phyloP scores from a whole-genome alignment of 2,329 filamentous ascomycete genomes.

The Fusarium continuum region DNA sequence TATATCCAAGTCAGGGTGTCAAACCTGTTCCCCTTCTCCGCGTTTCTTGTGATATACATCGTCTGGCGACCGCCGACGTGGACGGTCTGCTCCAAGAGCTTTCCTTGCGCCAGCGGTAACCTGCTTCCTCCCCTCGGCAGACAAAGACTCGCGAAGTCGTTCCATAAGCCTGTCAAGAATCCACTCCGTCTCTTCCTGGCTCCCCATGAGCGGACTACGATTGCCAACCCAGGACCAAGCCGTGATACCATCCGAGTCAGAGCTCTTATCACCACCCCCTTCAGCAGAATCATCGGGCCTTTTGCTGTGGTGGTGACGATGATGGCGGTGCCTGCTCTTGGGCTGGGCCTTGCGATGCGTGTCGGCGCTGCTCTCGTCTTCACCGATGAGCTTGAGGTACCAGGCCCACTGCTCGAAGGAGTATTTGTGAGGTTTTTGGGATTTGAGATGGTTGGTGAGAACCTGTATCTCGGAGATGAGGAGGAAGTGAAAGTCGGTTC shows the following conservation, averaged over 20 bases:
- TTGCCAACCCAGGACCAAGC: constrained; percentile 79
- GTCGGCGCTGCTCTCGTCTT: constrained; percentile 63
- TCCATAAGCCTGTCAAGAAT: constrained; percentile 71
- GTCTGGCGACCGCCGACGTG: not conserved
- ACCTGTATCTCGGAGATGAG: constrained; percentile 77
- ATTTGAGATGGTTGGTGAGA: constrained; percentile 69
- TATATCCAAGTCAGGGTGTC: not conserved
- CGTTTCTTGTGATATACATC: not conserved
- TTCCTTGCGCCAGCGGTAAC: constrained; percentile 4
- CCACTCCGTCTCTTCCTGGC: constrained; percentile 76
- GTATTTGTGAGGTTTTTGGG: constrained; percentile 70
- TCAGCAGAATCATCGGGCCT: not conserved
- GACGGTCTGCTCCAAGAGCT: constrained; percentile 14
- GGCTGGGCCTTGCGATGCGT: constrained; percentile 57
- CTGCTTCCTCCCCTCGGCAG: constrained; percentile 31
- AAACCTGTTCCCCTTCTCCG: not conserved
- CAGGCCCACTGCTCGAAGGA: constrained; percentile 87
- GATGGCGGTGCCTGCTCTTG: constrained; percentile 34
- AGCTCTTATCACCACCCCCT: constrained; percentile 10
- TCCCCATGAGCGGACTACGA: constrained; percentile 74
- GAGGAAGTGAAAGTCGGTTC: constrained; percentile 66
- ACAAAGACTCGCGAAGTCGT: constrained; percentile 55
- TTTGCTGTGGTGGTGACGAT: not conserved
- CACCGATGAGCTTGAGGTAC: constrained; percentile 80
- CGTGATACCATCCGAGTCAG: constrained; percentile 42